These are phyloP conservation scores for Aspergillus jensenii DNA, from an alignment of 2,329 filamentous ascomycete genomes.

Conservation along the genomic window DNA sequence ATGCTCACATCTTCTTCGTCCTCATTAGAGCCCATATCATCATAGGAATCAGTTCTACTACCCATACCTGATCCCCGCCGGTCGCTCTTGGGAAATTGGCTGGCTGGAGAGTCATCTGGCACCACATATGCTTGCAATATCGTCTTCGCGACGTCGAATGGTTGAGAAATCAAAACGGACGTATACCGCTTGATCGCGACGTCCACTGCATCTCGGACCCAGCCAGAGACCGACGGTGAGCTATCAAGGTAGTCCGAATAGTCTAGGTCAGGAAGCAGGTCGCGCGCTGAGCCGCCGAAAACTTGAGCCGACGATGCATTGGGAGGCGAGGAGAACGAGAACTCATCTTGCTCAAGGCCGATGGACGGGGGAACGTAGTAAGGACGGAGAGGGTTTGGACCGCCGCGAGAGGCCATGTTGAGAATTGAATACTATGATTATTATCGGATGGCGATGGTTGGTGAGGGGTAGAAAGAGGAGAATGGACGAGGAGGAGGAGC, in stretches of 20 bases:
- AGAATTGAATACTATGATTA: slow-evolving; percentile 6
- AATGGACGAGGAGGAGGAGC: neutral
- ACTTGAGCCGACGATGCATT: slow-evolving; percentile 48
- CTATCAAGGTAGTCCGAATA: slow-evolving; percentile 84
- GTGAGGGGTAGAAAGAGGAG: neutral
- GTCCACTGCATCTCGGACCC: slow-evolving; percentile 74
- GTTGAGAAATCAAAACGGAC: slow-evolving; percentile 84
- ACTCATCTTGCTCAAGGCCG: slow-evolving; percentile 52
- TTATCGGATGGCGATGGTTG: neutral
- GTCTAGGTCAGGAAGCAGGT: slow-evolving; percentile 86
- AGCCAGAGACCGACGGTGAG: slow-evolving; percentile 72
- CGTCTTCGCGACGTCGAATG: slow-evolving; percentile 95
- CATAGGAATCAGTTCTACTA: slow-evolving; percentile 30
- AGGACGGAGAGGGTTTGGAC: slow-evolving; percentile 59
- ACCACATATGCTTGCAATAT: slow-evolving; percentile 74
- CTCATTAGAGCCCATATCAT: slow-evolving; percentile 26
- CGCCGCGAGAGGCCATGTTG: slow-evolving; percentile 51
- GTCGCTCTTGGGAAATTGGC: slow-evolving; percentile 28
- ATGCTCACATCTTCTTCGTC: slow-evolving; percentile 31
- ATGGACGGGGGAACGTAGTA: slow-evolving; percentile 67
- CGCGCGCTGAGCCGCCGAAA: slow-evolving; percentile 67
- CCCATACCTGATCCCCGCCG: slow-evolving; percentile 27
- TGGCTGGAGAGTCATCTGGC: slow-evolving; percentile 34
- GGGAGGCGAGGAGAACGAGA: slow-evolving; percentile 31
- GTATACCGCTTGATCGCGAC: slow-evolving; percentile 90